Evolutionary conservation across 352 stramenopile species (phyloP).

Genomic region (Lagenidium giganteum): DNA sequence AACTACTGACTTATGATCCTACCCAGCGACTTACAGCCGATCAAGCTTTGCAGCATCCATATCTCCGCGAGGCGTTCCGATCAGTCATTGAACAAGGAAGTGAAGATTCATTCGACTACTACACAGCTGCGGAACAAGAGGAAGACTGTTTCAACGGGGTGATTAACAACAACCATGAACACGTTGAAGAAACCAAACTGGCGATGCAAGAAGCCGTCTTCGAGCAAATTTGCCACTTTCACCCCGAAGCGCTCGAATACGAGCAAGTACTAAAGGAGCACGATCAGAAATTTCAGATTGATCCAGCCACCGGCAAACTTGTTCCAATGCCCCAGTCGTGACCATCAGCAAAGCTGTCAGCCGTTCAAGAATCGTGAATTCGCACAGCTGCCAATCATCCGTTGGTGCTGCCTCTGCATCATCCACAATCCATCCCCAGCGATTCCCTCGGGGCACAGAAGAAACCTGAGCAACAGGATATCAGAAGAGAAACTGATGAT

Average conservation of each 20-base stretch:
- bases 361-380: too few relatives aligned
- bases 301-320: conserved; percentile 52
- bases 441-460: too few relatives aligned
- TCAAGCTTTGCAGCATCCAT: conserved; percentile 94
- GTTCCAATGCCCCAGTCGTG: conserved; percentile 34
- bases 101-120: conserved; percentile 17
- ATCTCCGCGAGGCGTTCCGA: conserved; percentile 72
- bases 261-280: conserved; percentile 52
- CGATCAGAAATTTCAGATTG: conserved; percentile 56
- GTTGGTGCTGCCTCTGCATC: too few relatives aligned
- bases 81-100: conserved; percentile 19
- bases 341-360: too few relatives aligned
- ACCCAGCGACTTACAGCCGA: conserved; percentile 81
- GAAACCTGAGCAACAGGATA: too few relatives aligned
- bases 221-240: conserved; percentile 73
- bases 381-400: too few relatives aligned
- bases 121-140: conserved; percentile 40
- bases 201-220: conserved; percentile 81
- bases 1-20: conserved; percentile 65
- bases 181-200: conserved; percentile 44
- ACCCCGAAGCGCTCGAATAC: conserved; percentile 60
- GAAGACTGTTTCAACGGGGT: conserved; percentile 57
- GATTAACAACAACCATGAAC: conserved; percentile 75
- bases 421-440: too few relatives aligned
- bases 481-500: too few relatives aligned